Evolutionary conservation across 2,329 filamentous ascomycete genomes (phyloP).

Genomic region (Leptoxyphium fumago): DNA sequence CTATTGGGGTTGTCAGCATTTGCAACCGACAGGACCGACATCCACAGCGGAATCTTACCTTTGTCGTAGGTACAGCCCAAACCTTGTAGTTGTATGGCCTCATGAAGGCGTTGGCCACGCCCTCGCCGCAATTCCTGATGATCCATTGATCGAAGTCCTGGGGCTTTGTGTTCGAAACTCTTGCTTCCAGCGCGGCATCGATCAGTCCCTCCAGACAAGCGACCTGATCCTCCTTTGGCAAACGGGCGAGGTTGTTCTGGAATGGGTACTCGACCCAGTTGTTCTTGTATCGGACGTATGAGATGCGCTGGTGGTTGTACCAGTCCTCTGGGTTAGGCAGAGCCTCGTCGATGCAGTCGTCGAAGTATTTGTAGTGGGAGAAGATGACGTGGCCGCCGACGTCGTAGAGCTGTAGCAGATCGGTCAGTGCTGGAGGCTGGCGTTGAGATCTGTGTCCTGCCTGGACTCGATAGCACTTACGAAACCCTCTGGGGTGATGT

Average conservation of each 20-base stretch:
- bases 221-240: constrained; percentile 94
- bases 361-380: constrained; percentile 99
- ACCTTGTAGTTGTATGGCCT: constrained; percentile 99
- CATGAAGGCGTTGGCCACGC: constrained; percentile 94
- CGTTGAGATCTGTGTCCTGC: not conserved
- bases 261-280: constrained; percentile 98
- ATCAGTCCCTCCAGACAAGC: constrained; percentile 90
- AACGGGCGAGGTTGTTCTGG: constrained; percentile 99
- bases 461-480: constrained; percentile 43
- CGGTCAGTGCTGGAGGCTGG: constrained; percentile 2
- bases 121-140: constrained; percentile 74
- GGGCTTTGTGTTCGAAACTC: constrained; percentile 80
- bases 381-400: constrained; percentile 98
- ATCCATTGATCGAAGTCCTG: constrained; percentile 99
- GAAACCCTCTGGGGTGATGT: constrained; percentile 90
- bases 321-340: constrained; percentile 88
- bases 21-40: not conserved
- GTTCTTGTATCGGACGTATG: constrained; percentile 92
- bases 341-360: constrained; percentile 95
- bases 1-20: constrained; percentile 31
- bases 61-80: constrained; percentile 94
- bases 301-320: constrained; percentile 97
- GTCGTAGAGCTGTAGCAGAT: constrained; percentile 65
- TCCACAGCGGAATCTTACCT: constrained; percentile 40
- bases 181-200: constrained; percentile 75